Percentiles rank a stretch among this genome's conserved stretches.
These are phyloP conservation scores for Clarireedia homoeocarpa DNA, from an alignment of 2,329 filamentous ascomycete genomes.

Conservation along the genomic window DNA sequence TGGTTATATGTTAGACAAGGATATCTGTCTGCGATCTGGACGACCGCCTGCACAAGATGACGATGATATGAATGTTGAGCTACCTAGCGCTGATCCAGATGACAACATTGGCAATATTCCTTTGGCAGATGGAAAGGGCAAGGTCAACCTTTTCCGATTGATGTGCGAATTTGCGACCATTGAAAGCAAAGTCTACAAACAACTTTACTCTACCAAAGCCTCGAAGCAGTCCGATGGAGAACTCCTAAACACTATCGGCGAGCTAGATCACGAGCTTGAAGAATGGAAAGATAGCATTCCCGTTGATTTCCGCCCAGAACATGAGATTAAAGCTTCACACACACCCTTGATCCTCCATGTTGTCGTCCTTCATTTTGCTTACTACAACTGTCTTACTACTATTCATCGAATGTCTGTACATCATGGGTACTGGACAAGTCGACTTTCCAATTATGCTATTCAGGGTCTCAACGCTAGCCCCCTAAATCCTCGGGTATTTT, in stretches of 20 bases:
- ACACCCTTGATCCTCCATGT: conserved; percentile 91
- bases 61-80: conserved; percentile 89
- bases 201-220: conserved; percentile 86
- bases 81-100: conserved; percentile 81
- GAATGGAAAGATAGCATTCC: conserved; percentile 96
- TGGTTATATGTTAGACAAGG: conserved; percentile 65
- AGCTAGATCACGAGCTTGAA: conserved; percentile 83
- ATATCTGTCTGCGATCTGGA: conserved; percentile 65
- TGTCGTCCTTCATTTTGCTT: conserved; percentile 89
- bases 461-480: conserved; percentile 87
- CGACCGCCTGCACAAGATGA: conserved; percentile 66
- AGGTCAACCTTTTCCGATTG: conserved; percentile 88
- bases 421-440: conserved; percentile 95
- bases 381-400: conserved; percentile 96
- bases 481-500: conserved; percentile 88
- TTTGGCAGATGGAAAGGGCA: conserved; percentile 77
- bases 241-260: conserved; percentile 88
- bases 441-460: conserved; percentile 89
- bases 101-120: conserved; percentile 96
- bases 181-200: conserved; percentile 89
- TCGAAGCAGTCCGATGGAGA: conserved; percentile 89
- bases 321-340: conserved; percentile 89
- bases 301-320: conserved; percentile 91
- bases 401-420: conserved; percentile 98
- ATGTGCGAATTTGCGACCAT: conserved; percentile 91